Conservation (phyloP, 345 rosid genomes). For the Citropsis articulata region DNA sequence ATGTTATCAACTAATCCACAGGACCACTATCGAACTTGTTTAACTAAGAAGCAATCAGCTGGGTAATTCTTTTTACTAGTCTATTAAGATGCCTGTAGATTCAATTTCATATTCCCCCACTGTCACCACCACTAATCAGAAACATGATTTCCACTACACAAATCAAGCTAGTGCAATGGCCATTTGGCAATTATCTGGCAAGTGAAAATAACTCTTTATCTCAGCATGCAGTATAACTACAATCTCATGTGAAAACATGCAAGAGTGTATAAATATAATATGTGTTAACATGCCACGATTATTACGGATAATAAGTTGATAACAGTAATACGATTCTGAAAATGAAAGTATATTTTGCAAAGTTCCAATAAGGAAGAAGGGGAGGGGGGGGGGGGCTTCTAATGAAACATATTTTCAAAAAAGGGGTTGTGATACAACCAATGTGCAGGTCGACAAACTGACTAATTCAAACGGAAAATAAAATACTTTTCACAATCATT, state of each 20-base stretch:
- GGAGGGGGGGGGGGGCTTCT: no score
- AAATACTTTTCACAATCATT: neutral
- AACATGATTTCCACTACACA: slow-evolving; percentile 1
- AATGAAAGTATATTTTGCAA: no score
- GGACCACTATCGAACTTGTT: neutral
- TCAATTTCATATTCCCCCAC: neutral
- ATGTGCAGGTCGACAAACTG: neutral
- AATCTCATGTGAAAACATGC: neutral
- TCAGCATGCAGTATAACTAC: neutral
- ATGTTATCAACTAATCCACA: neutral
- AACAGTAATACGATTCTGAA: neutral
- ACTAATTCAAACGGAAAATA: neutral
- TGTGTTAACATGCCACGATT: neutral
- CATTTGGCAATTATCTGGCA: neutral
- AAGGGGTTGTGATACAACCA: neutral
- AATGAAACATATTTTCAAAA: neutral
- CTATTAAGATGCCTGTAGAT: neutral
- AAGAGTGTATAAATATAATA: neutral
- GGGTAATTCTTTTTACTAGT: neutral
- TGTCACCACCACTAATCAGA: neutral
- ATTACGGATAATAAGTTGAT: neutral
- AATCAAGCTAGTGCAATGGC: neutral
- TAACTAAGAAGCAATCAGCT: neutral
- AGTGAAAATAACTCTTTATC: neutral
- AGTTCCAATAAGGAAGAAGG: neutral